Evolutionary conservation across 371 early-diverging fungal genomes (phyloP).

Genomic region (Parasitella parasitica): DNA sequence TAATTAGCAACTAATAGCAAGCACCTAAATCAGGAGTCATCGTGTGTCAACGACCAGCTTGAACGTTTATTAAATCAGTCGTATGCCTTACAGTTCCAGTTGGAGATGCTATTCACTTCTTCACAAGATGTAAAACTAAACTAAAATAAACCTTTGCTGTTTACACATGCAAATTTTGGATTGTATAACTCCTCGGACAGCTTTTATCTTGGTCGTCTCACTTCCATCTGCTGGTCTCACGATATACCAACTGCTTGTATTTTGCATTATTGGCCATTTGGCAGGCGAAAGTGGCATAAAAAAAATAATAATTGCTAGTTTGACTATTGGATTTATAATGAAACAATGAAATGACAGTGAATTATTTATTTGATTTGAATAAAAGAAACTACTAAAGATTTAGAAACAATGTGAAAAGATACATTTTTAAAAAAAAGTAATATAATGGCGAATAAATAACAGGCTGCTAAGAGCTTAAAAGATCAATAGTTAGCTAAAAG

Average conservation of each 20-base stretch:
- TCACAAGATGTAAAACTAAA: slow-evolving; percentile 23
- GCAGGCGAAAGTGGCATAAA: no score
- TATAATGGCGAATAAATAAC: background rate
- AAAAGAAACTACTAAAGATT: background rate
- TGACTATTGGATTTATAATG: background rate
- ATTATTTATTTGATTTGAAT: background rate
- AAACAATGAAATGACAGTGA: background rate
- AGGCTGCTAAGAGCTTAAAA: background rate
- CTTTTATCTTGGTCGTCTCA: no score
- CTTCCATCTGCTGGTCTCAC: no score
- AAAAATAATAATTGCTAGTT: no score
- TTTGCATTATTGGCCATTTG: no score
- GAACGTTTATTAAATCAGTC: slow-evolving; percentile 40
- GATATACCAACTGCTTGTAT: no score
- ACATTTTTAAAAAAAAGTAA: background rate
- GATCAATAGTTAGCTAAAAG: background rate
- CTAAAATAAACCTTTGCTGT: background rate
- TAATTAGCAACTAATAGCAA: no score
- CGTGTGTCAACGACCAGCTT: slow-evolving; percentile 29
- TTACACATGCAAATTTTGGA: no score
- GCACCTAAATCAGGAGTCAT: slow-evolving; percentile 23
- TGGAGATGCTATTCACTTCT: slow-evolving; percentile 39
- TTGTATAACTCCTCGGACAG: no score
- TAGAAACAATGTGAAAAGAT: background rate
- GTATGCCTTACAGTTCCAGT: slow-evolving; percentile 45